Base-by-base conservation (phyloP, 495 filamentous ascomycete genomes). In the Aspergillus incahuasiensis region DNA sequence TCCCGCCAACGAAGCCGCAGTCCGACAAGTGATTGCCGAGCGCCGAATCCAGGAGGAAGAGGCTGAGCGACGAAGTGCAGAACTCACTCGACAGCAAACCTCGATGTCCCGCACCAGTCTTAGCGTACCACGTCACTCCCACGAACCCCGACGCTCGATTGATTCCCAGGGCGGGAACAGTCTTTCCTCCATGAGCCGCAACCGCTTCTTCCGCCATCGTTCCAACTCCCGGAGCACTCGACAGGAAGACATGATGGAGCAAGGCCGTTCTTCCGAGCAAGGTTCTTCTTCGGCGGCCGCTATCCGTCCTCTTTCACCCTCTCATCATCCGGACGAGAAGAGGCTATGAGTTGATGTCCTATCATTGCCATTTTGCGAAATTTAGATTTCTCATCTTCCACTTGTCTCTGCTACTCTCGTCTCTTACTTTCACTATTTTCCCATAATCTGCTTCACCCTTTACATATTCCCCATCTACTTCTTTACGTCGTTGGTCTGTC, bases 31-130 rank as follows among this genome's bases (percentile, higher is more conserved):
- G 32, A 58, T 71, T 3, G 62, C 67, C 11, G 73, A 74, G 44
- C 73, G 73, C 15, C 76, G 75, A 48, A 75, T 79, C 41, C 67
- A 74, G 25, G 75, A 79, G 58, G 74, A 73, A 48, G 73, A 68
- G 44, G 51, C 52, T 16, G 71, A 74, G 18, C 68, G 67, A 5
- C 56, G 52, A n/a, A 73, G 66, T 49, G 63, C 60, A 12, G 56
- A 57, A 2, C 66, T 67, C 4, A 64, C 68, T 16, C 49, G 60
- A 11, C 48, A 50, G 11, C 32, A 25, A 52, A 32, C 38, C 15
- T 25, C 25, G 6, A 13, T 19, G 1, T 40, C 48, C 16, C 63
- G 68, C 18, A 69, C 70, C 7, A 68, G 68, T 24, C 41, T 68
- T 25, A 69, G 59, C 20, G 61, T 60, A 25, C 61, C 64, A 0